phyloP scores from a whole-genome alignment of 2,329 filamentous ascomycete genomes.

The Neofusicoccum ribis region DNA sequence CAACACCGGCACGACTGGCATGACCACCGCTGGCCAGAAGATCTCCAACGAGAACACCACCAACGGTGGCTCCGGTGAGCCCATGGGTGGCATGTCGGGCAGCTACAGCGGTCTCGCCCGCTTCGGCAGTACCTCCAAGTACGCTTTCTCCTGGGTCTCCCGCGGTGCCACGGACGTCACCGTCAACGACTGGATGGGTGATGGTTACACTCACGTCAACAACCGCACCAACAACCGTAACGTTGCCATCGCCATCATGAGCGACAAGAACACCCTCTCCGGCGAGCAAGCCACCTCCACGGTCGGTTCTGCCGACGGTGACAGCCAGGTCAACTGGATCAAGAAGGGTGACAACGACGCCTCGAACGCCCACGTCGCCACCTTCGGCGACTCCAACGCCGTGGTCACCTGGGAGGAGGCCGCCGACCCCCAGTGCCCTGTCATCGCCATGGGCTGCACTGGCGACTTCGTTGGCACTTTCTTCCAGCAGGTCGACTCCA shows the following conservation, averaged over 20 bases:
- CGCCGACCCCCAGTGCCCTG: conserved; percentile 55
- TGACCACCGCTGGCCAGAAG: conserved; percentile 56
- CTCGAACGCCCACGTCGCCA: conserved; percentile 60
- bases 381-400: conserved; percentile 54
- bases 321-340: conserved; percentile 62
- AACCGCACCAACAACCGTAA: conserved; percentile 61
- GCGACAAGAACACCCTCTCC: conserved; percentile 59
- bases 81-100: conserved; percentile 64
- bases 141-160: conserved; percentile 65
- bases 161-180: conserved; percentile 58
- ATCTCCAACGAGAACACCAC: conserved; percentile 63
- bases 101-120: conserved; percentile 60
- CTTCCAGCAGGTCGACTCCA: conserved; percentile 58
- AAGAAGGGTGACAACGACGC: conserved; percentile 55
- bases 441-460: conserved; percentile 60
- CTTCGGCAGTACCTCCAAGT: conserved; percentile 53
- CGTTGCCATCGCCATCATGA: conserved; percentile 58
- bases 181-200: conserved; percentile 59
- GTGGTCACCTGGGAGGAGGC: conserved; percentile 65
- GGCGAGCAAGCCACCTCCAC: conserved; percentile 55
- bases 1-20: conserved; percentile 60
- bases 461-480: conserved; percentile 60
- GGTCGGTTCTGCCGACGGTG: conserved; percentile 56
- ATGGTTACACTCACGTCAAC: conserved; percentile 53
- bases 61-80: conserved; percentile 59